phyloP scores from a whole-genome alignment of 2,329 filamentous ascomycete species.

The Fusarium tjaetaba region DNA sequence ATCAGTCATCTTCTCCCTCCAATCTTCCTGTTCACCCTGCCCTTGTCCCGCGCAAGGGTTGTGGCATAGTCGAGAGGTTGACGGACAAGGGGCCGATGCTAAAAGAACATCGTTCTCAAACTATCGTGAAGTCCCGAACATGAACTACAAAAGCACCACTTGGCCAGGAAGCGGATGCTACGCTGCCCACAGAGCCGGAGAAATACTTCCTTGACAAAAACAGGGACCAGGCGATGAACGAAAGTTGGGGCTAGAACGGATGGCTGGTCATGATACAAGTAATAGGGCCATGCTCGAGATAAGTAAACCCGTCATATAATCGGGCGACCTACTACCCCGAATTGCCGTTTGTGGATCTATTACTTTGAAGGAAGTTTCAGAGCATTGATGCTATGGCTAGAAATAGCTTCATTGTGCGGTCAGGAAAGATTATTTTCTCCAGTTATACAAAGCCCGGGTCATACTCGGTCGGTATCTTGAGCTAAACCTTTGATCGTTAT shows the following conservation, averaged over 20 bases:
- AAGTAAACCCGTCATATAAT: conserved; percentile 15
- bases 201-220: background rate
- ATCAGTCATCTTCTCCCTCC: background rate
- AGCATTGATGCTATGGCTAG: background rate
- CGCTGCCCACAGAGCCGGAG: background rate
- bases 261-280: background rate
- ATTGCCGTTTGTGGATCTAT: background rate
- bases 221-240: background rate
- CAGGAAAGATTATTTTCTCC: background rate
- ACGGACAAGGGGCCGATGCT: background rate
- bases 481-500: background rate
- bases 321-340: conserved; percentile 1
- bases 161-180: background rate
- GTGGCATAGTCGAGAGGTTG: background rate
- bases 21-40: background rate
- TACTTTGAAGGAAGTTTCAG: background rate
- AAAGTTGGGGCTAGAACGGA: background rate
- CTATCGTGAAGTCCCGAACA: conserved; percentile 6
- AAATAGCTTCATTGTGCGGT: conserved; percentile 5
- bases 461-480: background rate
- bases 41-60: conserved; percentile 10
- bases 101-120: background rate
- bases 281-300: conserved; percentile 1
- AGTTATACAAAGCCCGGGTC: background rate
- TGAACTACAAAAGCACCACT: conserved; percentile 18